Evolutionary conservation across 2,329 filamentous ascomycete species (phyloP).

Genomic region (Arachnopeziza araneosa): DNA sequence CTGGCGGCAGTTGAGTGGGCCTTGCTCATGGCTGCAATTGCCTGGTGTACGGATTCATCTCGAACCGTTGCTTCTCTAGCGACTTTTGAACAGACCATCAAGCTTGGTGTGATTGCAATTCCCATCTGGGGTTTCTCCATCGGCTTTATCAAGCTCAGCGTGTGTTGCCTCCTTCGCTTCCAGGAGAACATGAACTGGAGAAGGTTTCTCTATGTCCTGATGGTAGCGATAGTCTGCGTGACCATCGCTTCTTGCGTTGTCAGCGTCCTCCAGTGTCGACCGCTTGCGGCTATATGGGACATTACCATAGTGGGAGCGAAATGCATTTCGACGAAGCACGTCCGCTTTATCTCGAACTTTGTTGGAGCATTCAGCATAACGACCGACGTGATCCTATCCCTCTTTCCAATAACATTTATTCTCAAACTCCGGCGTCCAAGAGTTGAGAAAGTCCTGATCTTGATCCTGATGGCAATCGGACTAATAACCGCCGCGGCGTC

Average conservation of each 20-base stretch:
- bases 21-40: not conserved
- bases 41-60: not conserved
- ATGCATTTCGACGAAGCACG: not conserved
- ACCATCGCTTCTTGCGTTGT: not conserved
- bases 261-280: not conserved
- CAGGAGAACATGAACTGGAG: not conserved
- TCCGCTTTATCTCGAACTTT: not conserved
- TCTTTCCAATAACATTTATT: not conserved
- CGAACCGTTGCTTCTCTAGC: not conserved
- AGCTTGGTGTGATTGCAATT: not conserved
- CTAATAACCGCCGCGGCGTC: not conserved
- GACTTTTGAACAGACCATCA: not conserved
- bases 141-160: not conserved
- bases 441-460: not conserved
- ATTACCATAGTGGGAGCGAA: not conserved
- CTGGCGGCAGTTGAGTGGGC: not conserved
- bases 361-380: not conserved
- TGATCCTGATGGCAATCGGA: not conserved
- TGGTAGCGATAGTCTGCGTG: not conserved
- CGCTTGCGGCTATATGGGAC: not conserved
- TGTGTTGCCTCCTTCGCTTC: not conserved
- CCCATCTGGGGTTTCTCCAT: not conserved
- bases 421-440: not conserved
- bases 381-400: not conserved
- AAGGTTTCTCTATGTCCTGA: not conserved